Evolutionary conservation across 2,329 filamentous ascomycete genomes (phyloP).

Genomic region (Penicillium sp.): DNA sequence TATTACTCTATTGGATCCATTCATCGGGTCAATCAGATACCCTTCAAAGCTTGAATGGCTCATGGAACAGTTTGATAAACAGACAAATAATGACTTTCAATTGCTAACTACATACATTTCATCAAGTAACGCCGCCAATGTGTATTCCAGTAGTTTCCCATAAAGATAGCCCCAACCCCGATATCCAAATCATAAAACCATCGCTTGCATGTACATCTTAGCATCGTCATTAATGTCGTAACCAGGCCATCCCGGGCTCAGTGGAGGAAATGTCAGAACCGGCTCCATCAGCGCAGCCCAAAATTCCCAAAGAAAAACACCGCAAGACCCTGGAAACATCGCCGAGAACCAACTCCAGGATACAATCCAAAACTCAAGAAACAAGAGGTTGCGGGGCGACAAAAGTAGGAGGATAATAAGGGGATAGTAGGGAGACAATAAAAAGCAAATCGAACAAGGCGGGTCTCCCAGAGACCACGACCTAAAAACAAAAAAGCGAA

Average conservation of each 20-base stretch:
- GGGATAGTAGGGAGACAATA: neutral
- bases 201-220: slow-evolving; percentile 40
- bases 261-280: slow-evolving; percentile 24
- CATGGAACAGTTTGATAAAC: neutral
- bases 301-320: slow-evolving; percentile 27
- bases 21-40: slow-evolving; percentile 19
- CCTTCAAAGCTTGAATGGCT: slow-evolving; percentile 11
- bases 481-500: neutral
- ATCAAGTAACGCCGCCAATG: slow-evolving; percentile 20
- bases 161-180: slow-evolving; percentile 18
- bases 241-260: slow-evolving; percentile 30
- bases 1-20: slow-evolving; percentile 3
- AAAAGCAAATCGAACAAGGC: slow-evolving; percentile 1
- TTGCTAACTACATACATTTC: slow-evolving; percentile 18
- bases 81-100: slow-evolving; percentile 16
- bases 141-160: slow-evolving; percentile 12
- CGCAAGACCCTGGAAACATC: slow-evolving; percentile 19
- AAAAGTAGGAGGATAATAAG: slow-evolving; percentile 1
- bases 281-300: slow-evolving; percentile 22
- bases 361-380: slow-evolving; percentile 16
- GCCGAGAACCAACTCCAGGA: slow-evolving; percentile 14
- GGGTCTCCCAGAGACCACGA: slow-evolving; percentile 3
- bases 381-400: neutral
- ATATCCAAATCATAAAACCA: slow-evolving; percentile 31
- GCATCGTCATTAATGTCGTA: slow-evolving; percentile 39